A percentile compares a stretch with the other conserved stretches of the same genome.
phyloP scores from a whole-genome alignment of 352 stramenopile genomes.

The Pythium sukuiense region DNA sequence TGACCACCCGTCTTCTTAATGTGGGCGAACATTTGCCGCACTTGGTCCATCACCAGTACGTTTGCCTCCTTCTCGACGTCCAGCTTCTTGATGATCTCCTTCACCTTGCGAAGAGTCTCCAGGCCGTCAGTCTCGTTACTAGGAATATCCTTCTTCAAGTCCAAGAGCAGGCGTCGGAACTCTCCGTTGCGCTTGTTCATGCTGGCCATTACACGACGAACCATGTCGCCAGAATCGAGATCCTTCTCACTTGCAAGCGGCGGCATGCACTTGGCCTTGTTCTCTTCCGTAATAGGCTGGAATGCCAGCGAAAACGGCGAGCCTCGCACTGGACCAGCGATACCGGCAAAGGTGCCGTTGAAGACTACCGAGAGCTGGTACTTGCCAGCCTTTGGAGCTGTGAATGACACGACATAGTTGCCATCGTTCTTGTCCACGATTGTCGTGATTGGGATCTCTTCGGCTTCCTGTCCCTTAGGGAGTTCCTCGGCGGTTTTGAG shows the following conservation, averaged over 20 bases:
- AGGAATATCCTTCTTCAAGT: slow-evolving; percentile 82
- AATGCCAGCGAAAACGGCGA: slow-evolving; percentile 86
- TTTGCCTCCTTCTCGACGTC: slow-evolving; percentile 70
- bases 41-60: slow-evolving; percentile 74
- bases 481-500: slow-evolving; percentile 46
- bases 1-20: slow-evolving; percentile 80
- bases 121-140: slow-evolving; percentile 77
- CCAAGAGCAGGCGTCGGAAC: slow-evolving; percentile 74
- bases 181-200: slow-evolving; percentile 88
- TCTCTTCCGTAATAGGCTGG: slow-evolving; percentile 58
- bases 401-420: slow-evolving; percentile 93
- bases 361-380: slow-evolving; percentile 92
- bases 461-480: slow-evolving; percentile 37
- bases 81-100: slow-evolving; percentile 83
- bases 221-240: slow-evolving; percentile 70
- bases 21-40: slow-evolving; percentile 70
- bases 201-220: slow-evolving; percentile 67
- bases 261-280: slow-evolving; percentile 73
- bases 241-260: slow-evolving; percentile 68
- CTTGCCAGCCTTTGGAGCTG: slow-evolving; percentile 67
- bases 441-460: slow-evolving; percentile 35
- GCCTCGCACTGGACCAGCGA: slow-evolving; percentile 92
- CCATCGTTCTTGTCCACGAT: slow-evolving; percentile 92
- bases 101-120: slow-evolving; percentile 77
- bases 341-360: slow-evolving; percentile 91